Conservation (phyloP, 2,329 filamentous ascomycete species). For the Colletotrichum gigasporum region DNA sequence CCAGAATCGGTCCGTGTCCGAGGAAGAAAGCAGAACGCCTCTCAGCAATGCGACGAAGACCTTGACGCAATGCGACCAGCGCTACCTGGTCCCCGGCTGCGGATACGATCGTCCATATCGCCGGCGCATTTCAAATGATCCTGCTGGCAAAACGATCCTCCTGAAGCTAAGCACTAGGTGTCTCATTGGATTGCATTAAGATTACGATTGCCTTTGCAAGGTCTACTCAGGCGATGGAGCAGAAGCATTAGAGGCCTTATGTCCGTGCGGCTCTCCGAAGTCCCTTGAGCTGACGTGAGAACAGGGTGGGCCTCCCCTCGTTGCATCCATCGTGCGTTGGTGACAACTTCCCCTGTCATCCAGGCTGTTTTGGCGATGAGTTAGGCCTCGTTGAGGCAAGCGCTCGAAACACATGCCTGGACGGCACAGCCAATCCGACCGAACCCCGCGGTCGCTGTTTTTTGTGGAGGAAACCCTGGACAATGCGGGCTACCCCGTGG, state of each 20-base stretch:
- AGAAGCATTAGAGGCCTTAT: neutral
- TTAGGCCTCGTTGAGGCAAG: neutral
- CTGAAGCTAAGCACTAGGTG: too few species aligned
- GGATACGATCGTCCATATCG: neutral
- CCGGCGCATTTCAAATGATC: neutral
- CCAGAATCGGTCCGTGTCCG: neutral
- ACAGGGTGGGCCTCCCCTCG: neutral
- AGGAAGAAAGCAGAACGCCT: neutral
- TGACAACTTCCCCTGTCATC: neutral
- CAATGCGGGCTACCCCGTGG: neutral
- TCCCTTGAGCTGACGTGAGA: conserved; percentile 21
- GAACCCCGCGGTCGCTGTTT: neutral
- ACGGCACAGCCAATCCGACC: neutral
- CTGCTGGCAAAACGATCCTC: too few species aligned
- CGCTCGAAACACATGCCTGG: neutral
- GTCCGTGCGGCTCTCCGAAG: neutral
- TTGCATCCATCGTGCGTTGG: neutral
- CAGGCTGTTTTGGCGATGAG: neutral
- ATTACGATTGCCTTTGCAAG: too few species aligned
- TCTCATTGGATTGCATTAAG: too few species aligned
- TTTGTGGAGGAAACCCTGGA: neutral
- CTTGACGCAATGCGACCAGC: neutral
- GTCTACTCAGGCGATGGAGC: too few species aligned
- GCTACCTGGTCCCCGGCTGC: too few species aligned
- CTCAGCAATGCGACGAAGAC: neutral